phyloP scores from a whole-genome alignment of 768 basidiomycete genomes.

The Mycena floridula region DNA sequence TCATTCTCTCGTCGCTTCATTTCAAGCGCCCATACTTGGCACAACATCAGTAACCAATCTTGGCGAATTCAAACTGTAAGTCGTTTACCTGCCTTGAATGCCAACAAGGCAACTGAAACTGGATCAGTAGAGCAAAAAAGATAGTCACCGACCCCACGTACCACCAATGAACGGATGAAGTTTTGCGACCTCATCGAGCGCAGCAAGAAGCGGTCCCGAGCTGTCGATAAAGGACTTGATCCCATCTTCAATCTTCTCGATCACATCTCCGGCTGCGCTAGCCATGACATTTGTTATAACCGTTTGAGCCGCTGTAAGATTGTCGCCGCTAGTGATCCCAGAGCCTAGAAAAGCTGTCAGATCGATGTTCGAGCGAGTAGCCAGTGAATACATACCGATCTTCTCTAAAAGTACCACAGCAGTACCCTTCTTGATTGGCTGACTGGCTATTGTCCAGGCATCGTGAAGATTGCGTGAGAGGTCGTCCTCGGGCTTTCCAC shows the following conservation, averaged over 20 bases:
- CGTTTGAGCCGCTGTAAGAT: not conserved
- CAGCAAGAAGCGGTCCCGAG: constrained; percentile 17
- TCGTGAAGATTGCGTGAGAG: not conserved
- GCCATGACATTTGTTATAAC: not conserved
- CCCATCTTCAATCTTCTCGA: constrained; percentile 7
- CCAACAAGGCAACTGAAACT: constrained; percentile 21
- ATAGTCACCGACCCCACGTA: not conserved
- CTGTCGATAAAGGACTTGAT: constrained; percentile 14
- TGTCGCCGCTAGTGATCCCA: not conserved
- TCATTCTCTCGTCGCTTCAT: constrained; percentile 33
- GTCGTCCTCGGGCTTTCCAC: too few species aligned
- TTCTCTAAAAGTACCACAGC: not conserved
- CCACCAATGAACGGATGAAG: constrained; percentile 16
- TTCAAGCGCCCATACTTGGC: constrained; percentile 32
- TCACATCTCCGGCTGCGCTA: not conserved
- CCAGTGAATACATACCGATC: not conserved
- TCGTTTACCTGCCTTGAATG: constrained; percentile 29
- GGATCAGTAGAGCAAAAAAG: not conserved
- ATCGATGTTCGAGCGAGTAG: not conserved
- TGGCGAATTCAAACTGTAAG: too few species aligned
- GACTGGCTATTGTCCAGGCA: not conserved
- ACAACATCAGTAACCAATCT: too few species aligned
- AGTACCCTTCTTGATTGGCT: not conserved
- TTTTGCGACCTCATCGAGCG: constrained; percentile 19
- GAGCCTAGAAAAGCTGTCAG: not conserved